These are phyloP conservation scores for Candolleomyces efflorescens DNA, from an alignment of 768 basidiomycete genomes.

Conservation along the genomic window DNA sequence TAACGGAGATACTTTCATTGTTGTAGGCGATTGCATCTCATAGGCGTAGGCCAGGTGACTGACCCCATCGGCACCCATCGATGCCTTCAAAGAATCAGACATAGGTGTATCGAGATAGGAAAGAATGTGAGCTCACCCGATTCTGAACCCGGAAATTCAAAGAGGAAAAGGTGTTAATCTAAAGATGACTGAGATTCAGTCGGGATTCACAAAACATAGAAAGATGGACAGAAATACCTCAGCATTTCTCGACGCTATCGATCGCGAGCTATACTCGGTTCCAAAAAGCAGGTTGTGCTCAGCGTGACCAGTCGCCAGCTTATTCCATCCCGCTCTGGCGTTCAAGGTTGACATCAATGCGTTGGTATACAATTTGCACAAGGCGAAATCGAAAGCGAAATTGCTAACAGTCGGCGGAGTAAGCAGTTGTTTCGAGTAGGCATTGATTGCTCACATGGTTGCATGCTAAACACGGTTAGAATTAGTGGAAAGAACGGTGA, in stretches of 20 bases:
- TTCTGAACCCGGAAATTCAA: not conserved
- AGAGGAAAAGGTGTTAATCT: not conserved
- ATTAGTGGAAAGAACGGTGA: not conserved
- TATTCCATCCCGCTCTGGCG: constrained; percentile 32
- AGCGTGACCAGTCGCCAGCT: not conserved
- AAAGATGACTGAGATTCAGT: not conserved
- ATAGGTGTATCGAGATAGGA: not conserved
- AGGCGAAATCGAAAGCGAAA: constrained; percentile 45
- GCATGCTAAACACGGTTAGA: constrained; percentile 27
- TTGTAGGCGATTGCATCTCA: not conserved
- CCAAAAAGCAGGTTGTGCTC: constrained; percentile 14
- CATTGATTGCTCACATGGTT: constrained; percentile 30
- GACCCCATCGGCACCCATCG: not conserved
- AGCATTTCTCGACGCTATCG: constrained; percentile 15
- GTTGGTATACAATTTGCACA: constrained; percentile 46
- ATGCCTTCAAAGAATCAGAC: not conserved
- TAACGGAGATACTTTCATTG: not conserved
- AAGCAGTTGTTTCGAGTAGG: not conserved
- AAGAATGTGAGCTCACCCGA: not conserved
- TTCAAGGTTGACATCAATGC: constrained; percentile 47
- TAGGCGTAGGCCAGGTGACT: not conserved
- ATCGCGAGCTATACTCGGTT: not conserved
- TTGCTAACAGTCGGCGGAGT: constrained; percentile 24
- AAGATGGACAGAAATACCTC: not conserved
- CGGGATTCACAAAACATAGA: no score